These are phyloP conservation scores for Stygiomarasmius scandens DNA, from an alignment of 1,284 basidiomycete genomes.

Conservation along the genomic window DNA sequence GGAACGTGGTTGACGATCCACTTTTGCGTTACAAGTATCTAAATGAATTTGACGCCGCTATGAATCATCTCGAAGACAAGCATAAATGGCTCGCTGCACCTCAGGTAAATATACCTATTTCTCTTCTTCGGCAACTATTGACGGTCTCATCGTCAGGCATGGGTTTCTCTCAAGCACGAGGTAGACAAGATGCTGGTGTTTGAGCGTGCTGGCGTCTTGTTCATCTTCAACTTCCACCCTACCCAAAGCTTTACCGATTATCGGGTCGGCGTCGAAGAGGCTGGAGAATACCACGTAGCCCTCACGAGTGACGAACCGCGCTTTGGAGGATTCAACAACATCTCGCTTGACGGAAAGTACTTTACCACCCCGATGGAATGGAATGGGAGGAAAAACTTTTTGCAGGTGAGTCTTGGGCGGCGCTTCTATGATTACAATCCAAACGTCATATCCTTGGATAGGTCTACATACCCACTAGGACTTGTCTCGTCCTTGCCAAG, in stretches of 20 bases:
- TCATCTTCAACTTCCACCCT: constrained; percentile 97
- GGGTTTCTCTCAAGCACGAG: constrained; percentile 93
- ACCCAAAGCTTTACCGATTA: constrained; percentile 90
- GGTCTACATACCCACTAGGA: constrained; percentile 82
- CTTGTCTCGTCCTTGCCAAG: constrained; percentile 66
- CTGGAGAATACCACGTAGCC: constrained; percentile 86
- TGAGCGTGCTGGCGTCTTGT: constrained; percentile 90
- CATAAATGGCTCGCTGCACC: constrained; percentile 86
- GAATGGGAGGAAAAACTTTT: constrained; percentile 89
- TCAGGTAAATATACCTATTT: constrained; percentile 54
- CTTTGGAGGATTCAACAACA: constrained; percentile 90
- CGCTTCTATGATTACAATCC: background rate
- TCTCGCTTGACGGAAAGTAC: constrained; percentile 67
- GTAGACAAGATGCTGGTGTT: constrained; percentile 91
- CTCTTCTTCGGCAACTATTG: constrained; percentile 6
- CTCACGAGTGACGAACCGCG: constrained; percentile 85
- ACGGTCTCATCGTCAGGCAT: constrained; percentile 55
- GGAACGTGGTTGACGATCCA: constrained; percentile 89
- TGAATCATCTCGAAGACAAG: constrained; percentile 84
- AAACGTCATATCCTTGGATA: constrained; percentile 30
- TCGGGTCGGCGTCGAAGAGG: constrained; percentile 84
- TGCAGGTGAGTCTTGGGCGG: constrained; percentile 60
- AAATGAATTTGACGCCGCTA: constrained; percentile 91
- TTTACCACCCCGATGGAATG: constrained; percentile 88
- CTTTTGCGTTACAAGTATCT: constrained; percentile 91